Percentiles rank a stretch among this genome's conserved stretches.
phyloP scores from a whole-genome alignment of 345 rosid genomes.

The Excoecaria cochinchinensis region DNA sequence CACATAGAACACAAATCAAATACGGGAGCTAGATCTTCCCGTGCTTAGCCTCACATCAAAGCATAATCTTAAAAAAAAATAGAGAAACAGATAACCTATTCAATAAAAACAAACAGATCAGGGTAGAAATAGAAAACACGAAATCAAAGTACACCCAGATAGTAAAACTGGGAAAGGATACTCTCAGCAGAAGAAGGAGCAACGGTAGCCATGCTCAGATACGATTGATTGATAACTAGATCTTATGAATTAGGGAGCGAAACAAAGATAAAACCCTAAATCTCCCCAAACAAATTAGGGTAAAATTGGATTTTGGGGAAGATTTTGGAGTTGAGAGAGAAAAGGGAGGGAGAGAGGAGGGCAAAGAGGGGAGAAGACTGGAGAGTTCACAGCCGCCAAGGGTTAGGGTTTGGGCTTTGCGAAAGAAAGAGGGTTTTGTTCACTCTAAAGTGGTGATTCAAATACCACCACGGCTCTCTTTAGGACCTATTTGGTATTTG shows the following conservation, averaged over 20 bases:
- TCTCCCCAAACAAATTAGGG: conserved; percentile 1
- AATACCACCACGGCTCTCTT: conserved; percentile 49
- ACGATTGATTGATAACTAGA: background rate
- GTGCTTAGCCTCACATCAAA: background rate
- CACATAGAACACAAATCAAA: background rate
- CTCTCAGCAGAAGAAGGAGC: conserved; percentile 65
- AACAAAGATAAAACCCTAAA: conserved; percentile 12
- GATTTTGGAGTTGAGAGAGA: background rate
- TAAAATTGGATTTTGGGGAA: background rate
- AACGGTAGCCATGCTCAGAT: conserved; percentile 57
- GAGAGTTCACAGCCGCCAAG: conserved; percentile 29
- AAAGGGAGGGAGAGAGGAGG: background rate
- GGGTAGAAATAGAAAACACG: conserved; percentile 11
- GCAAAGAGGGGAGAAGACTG: background rate
- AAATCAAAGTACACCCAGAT: conserved; percentile 28
- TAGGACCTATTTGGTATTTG: background rate
- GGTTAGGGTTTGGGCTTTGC: conserved; percentile 34
- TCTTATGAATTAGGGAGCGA: background rate
- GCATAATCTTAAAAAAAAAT: background rate
- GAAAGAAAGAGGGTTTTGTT: conserved; percentile 50
- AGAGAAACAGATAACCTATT: conserved; percentile 2
- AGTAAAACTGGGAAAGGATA: conserved; percentile 44
- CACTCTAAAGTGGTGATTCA: conserved; percentile 44
- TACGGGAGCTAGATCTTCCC: background rate
- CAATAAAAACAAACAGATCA: conserved; percentile 2